Evolutionary conservation across 257 asterid genomes (phyloP), one percentile per base, ranked within the genome.

Genomic region (Plectranthus barbatus): DNA sequence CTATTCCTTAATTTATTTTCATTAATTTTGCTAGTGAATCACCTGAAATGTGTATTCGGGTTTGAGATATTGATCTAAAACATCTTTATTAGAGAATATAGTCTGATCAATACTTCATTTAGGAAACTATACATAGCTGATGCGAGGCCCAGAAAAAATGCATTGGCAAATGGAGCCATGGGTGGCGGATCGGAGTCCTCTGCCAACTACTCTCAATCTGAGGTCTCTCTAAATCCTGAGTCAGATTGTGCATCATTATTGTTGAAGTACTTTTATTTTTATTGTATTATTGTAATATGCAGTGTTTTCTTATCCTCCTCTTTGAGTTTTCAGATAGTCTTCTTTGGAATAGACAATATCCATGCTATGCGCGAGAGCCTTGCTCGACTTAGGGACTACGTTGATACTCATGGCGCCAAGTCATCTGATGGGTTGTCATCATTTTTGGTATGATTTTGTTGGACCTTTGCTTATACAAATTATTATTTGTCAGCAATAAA

Each of bases 151-250:
- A 79, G 97, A 71, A 93, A 87, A 79, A 93, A 93, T 74, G 99
- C 99, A 78, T 68, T 93, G 69, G 99, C 99, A 64, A 93, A 93
- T 87, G 99, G 99, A 69, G 99, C 99, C 59, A 89, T 93, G 99
- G 99, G 99, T 56, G 99, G 99, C 67, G 99, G 99, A 79, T 93
- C 99, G 1, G 99, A 93, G 81, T 93, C 99, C 37, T 93, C 99
- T 67, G 84, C 99, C 73, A 82, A 93, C 78, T 89, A 93, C 82
- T 87, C 77, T 48, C 96, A 87, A 33, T 87, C 97, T 46, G 99
- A 93, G 97, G 99, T 93, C 51, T 74, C 81, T 80, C 39, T 68
- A 61, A 59, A 60, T 63, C 68, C 65, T 44, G 55, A 24, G 31
- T 64, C 57, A 18, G 39, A 45, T 21, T 46, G 36, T 59, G 44